A percentile compares a stretch with the other conserved stretches of the same genome.
phyloP scores from a whole-genome alignment of 1,284 basidiomycete species.

The Polyporus tsugae region DNA sequence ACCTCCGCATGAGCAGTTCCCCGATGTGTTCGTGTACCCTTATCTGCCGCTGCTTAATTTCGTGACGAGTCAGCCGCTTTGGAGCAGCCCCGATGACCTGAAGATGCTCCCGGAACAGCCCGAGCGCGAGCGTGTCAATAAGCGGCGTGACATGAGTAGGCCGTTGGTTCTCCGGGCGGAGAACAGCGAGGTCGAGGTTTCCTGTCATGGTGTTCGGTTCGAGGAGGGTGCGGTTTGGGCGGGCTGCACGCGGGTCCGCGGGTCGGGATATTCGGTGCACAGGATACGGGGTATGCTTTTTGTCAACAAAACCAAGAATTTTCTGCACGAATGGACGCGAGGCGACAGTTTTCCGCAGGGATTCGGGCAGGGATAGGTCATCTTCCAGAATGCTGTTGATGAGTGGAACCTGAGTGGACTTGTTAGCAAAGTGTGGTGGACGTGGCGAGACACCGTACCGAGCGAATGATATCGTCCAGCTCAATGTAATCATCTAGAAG shows the following conservation, averaged over 20 bases:
- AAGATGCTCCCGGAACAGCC: slow-evolving; percentile 60
- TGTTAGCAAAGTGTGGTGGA: neutral
- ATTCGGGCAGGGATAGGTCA: neutral
- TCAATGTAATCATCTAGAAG: slow-evolving; percentile 16
- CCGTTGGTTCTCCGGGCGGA: slow-evolving; percentile 60
- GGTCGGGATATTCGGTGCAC: neutral
- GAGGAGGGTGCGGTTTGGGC: neutral
- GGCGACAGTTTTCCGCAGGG: slow-evolving; percentile 1
- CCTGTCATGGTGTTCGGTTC: slow-evolving; percentile 33
- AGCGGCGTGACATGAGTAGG: slow-evolving; percentile 67
- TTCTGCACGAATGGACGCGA: slow-evolving; percentile 10
- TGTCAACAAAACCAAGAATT: neutral
- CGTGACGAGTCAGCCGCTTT: slow-evolving; percentile 30
- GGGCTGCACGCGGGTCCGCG: neutral
- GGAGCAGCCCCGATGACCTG: slow-evolving; percentile 56
- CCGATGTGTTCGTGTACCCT: slow-evolving; percentile 20
- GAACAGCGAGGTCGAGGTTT: slow-evolving; percentile 61
- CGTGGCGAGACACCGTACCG: slow-evolving; percentile 20
- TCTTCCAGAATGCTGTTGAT: slow-evolving; percentile 14
- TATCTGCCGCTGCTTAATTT: slow-evolving; percentile 19
- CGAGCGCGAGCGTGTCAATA: slow-evolving; percentile 57
- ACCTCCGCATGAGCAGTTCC: slow-evolving; percentile 19
- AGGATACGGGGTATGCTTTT: neutral
- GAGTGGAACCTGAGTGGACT: slow-evolving; percentile 15
- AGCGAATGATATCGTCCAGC: slow-evolving; percentile 21